Evolutionary conservation across 2,329 filamentous ascomycete genomes (phyloP).

Genomic region (Fusarium sp.): DNA sequence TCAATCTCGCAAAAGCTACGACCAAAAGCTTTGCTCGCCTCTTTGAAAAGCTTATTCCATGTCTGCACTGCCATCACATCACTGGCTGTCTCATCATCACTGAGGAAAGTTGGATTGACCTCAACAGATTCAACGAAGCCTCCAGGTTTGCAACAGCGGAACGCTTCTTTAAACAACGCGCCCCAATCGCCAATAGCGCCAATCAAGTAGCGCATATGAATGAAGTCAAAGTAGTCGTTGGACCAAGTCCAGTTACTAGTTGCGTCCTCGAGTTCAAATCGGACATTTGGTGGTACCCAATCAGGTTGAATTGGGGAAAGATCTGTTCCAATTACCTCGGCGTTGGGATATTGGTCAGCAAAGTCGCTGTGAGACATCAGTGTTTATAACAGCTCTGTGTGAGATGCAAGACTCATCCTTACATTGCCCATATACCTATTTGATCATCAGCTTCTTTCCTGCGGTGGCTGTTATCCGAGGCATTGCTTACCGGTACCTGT

Average conservation of each 20-base stretch:
- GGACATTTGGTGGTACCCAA: neutral
- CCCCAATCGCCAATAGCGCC: neutral
- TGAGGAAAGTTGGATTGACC: neutral
- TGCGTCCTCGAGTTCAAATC: neutral
- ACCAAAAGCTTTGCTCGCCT: neutral
- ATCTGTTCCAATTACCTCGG: neutral
- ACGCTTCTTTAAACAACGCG: neutral
- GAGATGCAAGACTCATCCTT: neutral
- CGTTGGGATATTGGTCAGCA: neutral
- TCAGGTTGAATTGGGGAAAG: neutral
- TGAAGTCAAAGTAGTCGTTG: neutral
- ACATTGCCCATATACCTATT: neutral
- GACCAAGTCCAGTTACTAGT: neutral
- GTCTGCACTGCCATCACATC: neutral
- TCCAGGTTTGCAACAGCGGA: neutral
- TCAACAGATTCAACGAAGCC: neutral
- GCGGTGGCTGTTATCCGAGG: fast-evolving
- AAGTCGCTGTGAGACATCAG: neutral
- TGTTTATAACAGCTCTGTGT: neutral
- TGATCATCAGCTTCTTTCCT: neutral
- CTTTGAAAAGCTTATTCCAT: neutral
- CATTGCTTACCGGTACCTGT: neutral
- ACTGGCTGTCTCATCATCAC: neutral
- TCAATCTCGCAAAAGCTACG: neutral
- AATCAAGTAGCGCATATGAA: neutral